A percentile compares a stretch with the other conserved stretches of the same genome.
phyloP scores from a whole-genome alignment of 176 grass and related monocot species.

The Lolium rigidum region DNA sequence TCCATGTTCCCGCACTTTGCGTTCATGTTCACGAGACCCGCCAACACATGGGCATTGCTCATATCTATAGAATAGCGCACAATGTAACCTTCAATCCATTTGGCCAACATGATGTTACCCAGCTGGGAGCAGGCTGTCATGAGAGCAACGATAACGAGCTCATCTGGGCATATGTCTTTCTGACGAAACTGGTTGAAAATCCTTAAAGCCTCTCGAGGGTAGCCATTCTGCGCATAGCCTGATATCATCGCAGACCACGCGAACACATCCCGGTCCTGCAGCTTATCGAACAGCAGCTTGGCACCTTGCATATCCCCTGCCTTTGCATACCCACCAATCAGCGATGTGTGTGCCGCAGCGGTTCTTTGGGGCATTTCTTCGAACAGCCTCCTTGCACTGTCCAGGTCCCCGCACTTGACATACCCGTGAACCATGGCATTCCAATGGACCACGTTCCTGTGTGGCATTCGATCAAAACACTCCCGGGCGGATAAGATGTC shows the following conservation, averaged over 20 bases:
- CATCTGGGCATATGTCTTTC: constrained; percentile 63
- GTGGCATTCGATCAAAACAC: constrained; percentile 70
- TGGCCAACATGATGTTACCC: constrained; percentile 62
- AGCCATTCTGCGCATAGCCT: constrained; percentile 81
- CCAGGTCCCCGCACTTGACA: constrained; percentile 69
- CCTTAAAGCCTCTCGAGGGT: constrained; percentile 61
- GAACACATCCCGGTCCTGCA: constrained; percentile 60
- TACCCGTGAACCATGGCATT: constrained; percentile 80
- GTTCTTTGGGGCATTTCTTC: constrained; percentile 75
- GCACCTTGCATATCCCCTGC: constrained; percentile 60
- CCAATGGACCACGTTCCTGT: constrained; percentile 70
- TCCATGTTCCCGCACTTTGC: constrained; percentile 89
- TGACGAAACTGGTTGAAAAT: constrained; percentile 70
- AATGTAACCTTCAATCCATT: constrained; percentile 74
- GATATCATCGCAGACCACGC: constrained; percentile 87
- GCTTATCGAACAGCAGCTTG: constrained; percentile 68
- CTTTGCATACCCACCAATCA: constrained; percentile 84
- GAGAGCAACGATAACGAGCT: constrained; percentile 68
- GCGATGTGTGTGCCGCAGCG: constrained; percentile 55
- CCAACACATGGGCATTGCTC: constrained; percentile 66
- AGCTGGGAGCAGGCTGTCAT: constrained; percentile 90
- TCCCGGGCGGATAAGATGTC: constrained; percentile 50
- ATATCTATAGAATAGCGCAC: constrained; percentile 48
- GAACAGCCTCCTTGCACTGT: constrained; percentile 54
- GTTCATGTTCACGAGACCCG: constrained; percentile 86